A percentile compares a stretch with the other conserved stretches of the same genome.
These are phyloP conservation scores for Leccinum variabile DNA, from an alignment of 1,284 basidiomycete genomes.

Conservation along the genomic window DNA sequence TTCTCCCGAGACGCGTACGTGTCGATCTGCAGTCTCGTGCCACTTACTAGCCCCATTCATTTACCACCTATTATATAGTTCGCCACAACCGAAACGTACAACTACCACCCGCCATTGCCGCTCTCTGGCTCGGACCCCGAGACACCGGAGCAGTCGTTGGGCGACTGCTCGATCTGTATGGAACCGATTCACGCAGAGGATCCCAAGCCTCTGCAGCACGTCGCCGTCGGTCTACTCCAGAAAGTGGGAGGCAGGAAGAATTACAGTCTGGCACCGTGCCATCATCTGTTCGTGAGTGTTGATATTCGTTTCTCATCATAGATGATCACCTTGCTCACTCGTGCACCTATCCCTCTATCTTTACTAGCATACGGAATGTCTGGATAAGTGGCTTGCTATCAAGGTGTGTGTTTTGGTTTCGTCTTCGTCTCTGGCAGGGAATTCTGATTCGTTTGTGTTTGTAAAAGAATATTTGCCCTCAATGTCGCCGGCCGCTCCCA, in stretches of 20 bases:
- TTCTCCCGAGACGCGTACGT: conserved; percentile 62
- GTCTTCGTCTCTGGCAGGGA: not conserved
- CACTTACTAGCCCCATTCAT: not conserved
- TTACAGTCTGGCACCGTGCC: conserved; percentile 87
- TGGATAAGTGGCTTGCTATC: conserved; percentile 87
- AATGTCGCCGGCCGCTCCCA: conserved; percentile 78
- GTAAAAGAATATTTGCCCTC: conserved; percentile 81
- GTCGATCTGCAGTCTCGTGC: not conserved
- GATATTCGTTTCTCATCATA: not conserved
- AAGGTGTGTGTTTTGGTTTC: conserved; percentile 53
- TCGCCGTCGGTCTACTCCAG: conserved; percentile 37
- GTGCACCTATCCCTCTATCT: not conserved
- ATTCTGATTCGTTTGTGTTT: conserved; percentile 1
- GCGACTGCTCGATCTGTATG: conserved; percentile 91
- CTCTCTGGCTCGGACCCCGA: conserved; percentile 60
- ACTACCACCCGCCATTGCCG: conserved; percentile 82
- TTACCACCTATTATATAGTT: conserved; percentile 45
- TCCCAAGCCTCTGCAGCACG: conserved; percentile 36
- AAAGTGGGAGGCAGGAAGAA: conserved; percentile 50
- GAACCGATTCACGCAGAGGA: conserved; percentile 72
- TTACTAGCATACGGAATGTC: conserved; percentile 76
- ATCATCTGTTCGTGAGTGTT: conserved; percentile 79
- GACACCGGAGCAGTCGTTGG: conserved; percentile 70
- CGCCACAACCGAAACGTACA: conserved; percentile 62
- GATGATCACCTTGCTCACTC: not conserved